Conservation (phyloP, 2,329 filamentous ascomycete species). For the Dryadomyces quercivorus region DNA sequence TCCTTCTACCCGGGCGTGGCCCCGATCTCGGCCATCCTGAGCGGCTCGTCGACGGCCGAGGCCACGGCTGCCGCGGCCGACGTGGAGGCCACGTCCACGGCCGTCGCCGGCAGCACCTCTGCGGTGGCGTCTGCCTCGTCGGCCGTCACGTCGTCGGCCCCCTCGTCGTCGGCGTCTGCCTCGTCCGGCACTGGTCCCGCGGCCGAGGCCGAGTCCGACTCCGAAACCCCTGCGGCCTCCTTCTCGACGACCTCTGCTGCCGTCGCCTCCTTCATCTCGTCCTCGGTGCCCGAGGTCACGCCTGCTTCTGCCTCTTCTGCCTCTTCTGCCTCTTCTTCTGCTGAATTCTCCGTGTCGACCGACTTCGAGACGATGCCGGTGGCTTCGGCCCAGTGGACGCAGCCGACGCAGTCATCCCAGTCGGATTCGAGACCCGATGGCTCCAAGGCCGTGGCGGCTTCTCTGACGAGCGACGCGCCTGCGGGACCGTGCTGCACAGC, state of each 20-base stretch:
- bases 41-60: neutral
- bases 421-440: no score
- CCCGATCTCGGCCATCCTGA: neutral
- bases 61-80: neutral
- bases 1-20: constrained; percentile 11
- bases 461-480: no score
- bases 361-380: no score
- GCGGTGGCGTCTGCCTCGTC: neutral
- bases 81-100: neutral
- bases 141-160: neutral
- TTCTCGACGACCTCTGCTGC: no score
- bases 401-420: no score
- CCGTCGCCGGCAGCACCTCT: constrained; percentile 1
- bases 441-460: no score
- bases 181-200: neutral
- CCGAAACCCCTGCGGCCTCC: no score
- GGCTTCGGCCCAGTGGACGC: no score
- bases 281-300: constrained; percentile 9
- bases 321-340: constrained; percentile 12
- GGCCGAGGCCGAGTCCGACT: no score
- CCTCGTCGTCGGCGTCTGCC: neutral
- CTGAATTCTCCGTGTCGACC: no score
- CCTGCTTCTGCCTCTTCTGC: constrained; percentile 15
- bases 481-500: no score
- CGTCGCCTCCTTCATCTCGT: neutral